Base-by-base conservation (phyloP, 805 yeast genomes). In the Schizosaccharomyces octosporus region DNA sequence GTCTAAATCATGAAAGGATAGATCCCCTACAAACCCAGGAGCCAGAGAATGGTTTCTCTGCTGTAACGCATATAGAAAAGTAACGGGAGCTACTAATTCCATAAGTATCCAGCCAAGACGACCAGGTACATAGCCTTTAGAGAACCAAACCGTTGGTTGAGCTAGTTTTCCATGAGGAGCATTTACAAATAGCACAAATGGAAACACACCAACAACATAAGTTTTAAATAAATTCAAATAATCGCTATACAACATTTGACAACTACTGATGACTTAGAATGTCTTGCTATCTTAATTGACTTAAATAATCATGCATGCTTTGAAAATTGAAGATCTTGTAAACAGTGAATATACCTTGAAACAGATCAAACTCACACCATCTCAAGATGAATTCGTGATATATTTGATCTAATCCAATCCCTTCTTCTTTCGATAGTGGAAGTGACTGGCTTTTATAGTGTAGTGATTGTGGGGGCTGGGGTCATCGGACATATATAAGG, bases 131-230 rank as follows among this genome's bases (percentile, higher is more conserved):
- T 29, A 36, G n/a, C 57, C 57, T 9, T 15, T 36, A 7, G 24
- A 19, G 19, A 57, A 39, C 45, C n/a, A 57, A 9, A 15, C 7
- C 13, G 27, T 57, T 36, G 31, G 43, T 9, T 57, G 19, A 9
- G 42, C 42, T 27, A 57, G 36, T 31, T 57, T 57, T 15, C 60
- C 60, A 36, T 57, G 60, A n/a, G 60, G 60, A 17, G 60, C 60
- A 57, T 57, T 31, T 15, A 57, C 48, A 41, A 57, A 41, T 4
- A 57, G 60, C 27, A 36, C 45, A 36, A 19, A 19, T 21, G 60
- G 60, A n/a, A 36, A 27, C 42, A 36, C 43, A 29, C 27, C 39
- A 17, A 31, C 60, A 36, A 57, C 39, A 17, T 19, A 57, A 17
- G 21, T 36, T 17, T 39, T 7, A n/a, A 39, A 57, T 42, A 57